These are phyloP conservation scores for Teratosphaeria zuluensis DNA, from an alignment of 2,329 filamentous ascomycete species.

Conservation along the genomic window DNA sequence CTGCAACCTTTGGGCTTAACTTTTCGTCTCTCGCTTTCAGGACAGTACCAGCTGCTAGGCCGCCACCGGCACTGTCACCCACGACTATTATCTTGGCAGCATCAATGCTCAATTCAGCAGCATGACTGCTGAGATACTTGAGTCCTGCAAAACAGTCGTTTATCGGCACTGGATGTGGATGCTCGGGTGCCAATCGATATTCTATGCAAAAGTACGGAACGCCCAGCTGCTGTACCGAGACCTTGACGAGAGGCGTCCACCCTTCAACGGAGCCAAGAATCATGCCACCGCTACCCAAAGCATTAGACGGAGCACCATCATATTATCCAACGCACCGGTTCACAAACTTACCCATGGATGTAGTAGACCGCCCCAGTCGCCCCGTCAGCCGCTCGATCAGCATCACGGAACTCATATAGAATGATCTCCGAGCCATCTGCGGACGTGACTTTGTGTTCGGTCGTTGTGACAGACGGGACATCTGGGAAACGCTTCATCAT, in stretches of 20 bases:
- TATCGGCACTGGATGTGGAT: slow-evolving; percentile 26
- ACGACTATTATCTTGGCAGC: slow-evolving; percentile 30
- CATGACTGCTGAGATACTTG: slow-evolving; percentile 30
- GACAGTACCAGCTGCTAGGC: slow-evolving; percentile 30
- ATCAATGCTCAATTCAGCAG: slow-evolving; percentile 33
- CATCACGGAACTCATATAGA: not conserved
- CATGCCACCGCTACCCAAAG: slow-evolving; percentile 30
- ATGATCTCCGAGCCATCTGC: not conserved
- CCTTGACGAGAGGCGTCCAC: slow-evolving; percentile 16
- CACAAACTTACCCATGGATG: not conserved
- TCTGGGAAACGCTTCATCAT: not conserved
- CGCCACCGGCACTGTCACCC: slow-evolving; percentile 37
- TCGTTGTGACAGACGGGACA: not conserved
- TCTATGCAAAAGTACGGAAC: slow-evolving; percentile 31
- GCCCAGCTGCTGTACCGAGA: slow-evolving; percentile 17
- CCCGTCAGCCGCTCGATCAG: not conserved
- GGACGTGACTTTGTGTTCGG: not conserved
- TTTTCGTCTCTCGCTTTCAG: slow-evolving; percentile 25
- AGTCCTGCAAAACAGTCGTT: slow-evolving; percentile 35
- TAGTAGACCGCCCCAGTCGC: not conserved
- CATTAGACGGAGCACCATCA: not conserved
- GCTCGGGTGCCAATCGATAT: slow-evolving; percentile 37
- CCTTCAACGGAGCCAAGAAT: slow-evolving; percentile 24
- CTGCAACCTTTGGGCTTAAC: slow-evolving; percentile 22
- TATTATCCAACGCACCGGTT: not conserved